Conservation (phyloP, 2,329 filamentous ascomycete species). For the Pseudopyricularia javanii region DNA sequence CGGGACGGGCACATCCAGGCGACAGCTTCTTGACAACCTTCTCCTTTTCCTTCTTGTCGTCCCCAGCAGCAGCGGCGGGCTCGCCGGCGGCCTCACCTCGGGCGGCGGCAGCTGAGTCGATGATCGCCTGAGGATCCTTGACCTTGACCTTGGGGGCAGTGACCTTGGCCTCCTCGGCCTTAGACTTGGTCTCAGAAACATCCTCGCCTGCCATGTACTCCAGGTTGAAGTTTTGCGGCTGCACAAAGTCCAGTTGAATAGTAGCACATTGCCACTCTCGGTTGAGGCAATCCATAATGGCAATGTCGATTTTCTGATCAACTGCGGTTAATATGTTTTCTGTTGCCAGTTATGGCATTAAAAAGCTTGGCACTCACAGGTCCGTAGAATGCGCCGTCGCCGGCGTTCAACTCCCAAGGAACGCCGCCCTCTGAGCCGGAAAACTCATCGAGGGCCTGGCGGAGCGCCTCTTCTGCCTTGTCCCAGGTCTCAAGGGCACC, state of each 20-base stretch:
- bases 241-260: conserved; percentile 87
- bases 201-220: conserved; percentile 69
- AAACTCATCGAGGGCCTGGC: conserved; percentile 69
- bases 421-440: conserved; percentile 39
- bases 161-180: conserved; percentile 10
- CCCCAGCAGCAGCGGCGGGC: conserved; percentile 16
- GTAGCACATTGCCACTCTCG: conserved; percentile 80
- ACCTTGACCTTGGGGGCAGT: conserved; percentile 2
- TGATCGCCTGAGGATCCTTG: conserved; percentile 2
- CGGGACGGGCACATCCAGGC: conserved; percentile 63
- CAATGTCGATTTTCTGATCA: conserved; percentile 70
- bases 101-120: background rate
- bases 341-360: conserved; percentile 17
- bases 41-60: conserved; percentile 25
- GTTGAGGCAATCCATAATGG: conserved; percentile 75
- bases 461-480: conserved; percentile 70
- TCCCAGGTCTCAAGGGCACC: conserved; percentile 83
- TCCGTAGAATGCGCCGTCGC: conserved; percentile 95
- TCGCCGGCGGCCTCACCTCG: background rate
- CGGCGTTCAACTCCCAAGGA: conserved; percentile 82
- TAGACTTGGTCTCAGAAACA: conserved; percentile 24
- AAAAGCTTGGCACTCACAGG: conserved; percentile 90
- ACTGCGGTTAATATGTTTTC: background rate
- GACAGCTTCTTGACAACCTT: conserved; percentile 39
- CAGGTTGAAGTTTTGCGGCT: conserved; percentile 74